phyloP scores from a whole-genome alignment of 2,329 filamentous ascomycete genomes.

The Periconia sp. region DNA sequence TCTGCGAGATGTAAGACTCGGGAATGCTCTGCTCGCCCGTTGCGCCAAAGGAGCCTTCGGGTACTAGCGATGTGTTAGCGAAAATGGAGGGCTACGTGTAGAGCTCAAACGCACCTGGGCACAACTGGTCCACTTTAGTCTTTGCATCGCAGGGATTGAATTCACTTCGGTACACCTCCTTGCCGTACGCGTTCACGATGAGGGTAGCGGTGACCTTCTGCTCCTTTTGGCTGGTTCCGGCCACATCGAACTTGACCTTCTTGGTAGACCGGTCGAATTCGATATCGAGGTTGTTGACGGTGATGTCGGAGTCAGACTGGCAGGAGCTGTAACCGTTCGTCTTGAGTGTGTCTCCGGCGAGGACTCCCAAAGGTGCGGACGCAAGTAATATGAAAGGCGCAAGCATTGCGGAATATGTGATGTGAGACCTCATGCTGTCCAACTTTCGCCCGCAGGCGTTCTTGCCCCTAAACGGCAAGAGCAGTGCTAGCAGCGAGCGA shows the following conservation, averaged over 20 bases:
- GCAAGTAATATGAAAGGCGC: conserved; percentile 46
- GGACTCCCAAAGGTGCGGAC: conserved; percentile 53
- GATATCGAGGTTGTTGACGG: conserved; percentile 76
- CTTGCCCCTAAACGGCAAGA: conserved; percentile 10
- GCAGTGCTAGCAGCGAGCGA: background rate
- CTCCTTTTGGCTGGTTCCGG: conserved; percentile 72
- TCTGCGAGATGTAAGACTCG: conserved; percentile 70
- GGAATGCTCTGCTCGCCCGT: conserved; percentile 75
- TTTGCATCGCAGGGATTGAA: conserved; percentile 81
- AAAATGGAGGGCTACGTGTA: background rate
- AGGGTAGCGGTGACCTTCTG: conserved; percentile 83
- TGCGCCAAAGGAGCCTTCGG: conserved; percentile 75
- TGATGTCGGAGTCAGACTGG: conserved; percentile 63
- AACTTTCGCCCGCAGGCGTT: conserved; percentile 39
- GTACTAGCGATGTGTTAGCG: conserved; percentile 61
- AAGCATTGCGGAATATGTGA: conserved; percentile 45
- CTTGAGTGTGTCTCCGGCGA: conserved; percentile 74
- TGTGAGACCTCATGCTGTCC: conserved; percentile 40
- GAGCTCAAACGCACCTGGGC: conserved; percentile 69
- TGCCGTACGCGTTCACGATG: conserved; percentile 83
- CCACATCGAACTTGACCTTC: conserved; percentile 79
- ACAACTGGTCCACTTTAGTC: conserved; percentile 75
- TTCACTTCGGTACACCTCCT: conserved; percentile 74
- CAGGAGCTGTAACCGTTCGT: conserved; percentile 84
- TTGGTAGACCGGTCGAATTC: conserved; percentile 78